Percentiles rank a stretch among this genome's conserved stretches.
Evolutionary conservation across 140 eudicot species (phyloP).

Genomic region (Artemisia princeps): DNA sequence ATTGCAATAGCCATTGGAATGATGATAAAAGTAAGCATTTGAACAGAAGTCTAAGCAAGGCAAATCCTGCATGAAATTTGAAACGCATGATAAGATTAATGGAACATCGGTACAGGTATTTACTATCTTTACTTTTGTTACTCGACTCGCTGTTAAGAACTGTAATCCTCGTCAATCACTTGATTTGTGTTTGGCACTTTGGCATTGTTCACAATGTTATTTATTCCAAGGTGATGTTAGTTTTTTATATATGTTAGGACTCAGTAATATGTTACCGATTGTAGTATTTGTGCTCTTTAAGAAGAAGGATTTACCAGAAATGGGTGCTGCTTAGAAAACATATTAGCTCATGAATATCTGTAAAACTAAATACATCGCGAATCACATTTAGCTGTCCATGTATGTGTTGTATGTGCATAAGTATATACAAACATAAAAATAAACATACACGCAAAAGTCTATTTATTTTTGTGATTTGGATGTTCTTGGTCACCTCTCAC

Average conservation of each 20-base stretch:
- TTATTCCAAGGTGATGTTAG: neutral
- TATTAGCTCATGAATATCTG: no score
- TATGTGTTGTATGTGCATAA: neutral
- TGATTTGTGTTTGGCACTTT: conserved; percentile 11
- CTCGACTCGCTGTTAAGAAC: neutral
- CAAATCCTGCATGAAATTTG: conserved; percentile 8
- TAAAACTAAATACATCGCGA: no score
- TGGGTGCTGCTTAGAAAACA: no score
- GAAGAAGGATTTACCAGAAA: no score
- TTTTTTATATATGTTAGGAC: no score
- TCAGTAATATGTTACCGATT: no score
- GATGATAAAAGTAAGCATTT: no score
- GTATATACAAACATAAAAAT: neutral
- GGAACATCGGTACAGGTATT: conserved; percentile 11
- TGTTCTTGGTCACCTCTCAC: conserved; percentile 10
- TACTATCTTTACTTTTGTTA: conserved; percentile 17
- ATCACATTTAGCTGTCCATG: no score
- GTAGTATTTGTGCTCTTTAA: no score
- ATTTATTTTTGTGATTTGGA: conserved; percentile 12
- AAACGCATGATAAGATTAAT: conserved; percentile 16
- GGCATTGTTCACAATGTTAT: conserved; percentile 15
- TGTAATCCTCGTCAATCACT: conserved; percentile 15
- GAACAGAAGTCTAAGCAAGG: neutral
- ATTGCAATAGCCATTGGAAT: no score
- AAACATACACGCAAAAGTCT: neutral